Evolutionary conservation across 208 protist species (phyloP).

Genomic region (Porcisia hertigi): DNA sequence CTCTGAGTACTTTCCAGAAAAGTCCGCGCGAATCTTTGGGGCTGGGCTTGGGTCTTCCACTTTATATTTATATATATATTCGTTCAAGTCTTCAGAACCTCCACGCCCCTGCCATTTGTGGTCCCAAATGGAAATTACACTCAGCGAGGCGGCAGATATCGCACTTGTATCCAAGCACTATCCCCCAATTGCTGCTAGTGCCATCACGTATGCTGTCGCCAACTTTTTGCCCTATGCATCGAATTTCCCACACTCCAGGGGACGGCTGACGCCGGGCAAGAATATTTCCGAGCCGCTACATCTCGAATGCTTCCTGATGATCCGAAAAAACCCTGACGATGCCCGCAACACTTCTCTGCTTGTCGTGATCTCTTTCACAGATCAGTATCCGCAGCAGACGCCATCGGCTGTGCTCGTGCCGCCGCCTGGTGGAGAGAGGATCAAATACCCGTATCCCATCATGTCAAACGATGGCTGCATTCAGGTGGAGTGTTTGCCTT

Average conservation of each 20-base stretch:
- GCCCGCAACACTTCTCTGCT: conserved; percentile 22
- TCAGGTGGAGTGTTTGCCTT: conserved; percentile 48
- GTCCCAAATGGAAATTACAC: conserved; percentile 23
- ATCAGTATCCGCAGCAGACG: conserved; percentile 36
- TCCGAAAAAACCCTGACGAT: conserved; percentile 9
- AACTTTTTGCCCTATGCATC: conserved; percentile 55
- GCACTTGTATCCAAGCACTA: conserved; percentile 32
- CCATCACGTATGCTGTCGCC: conserved; percentile 43
- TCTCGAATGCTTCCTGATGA: conserved; percentile 31
- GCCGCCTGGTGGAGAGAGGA: conserved; percentile 23
- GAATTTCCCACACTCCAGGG: conserved; percentile 50
- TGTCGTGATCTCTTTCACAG: conserved; percentile 33
- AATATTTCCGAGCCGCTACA: conserved; percentile 26
- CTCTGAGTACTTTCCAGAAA: neutral
- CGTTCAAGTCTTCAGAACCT: neutral
- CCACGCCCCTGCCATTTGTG: neutral
- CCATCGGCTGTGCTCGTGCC: conserved; percentile 34
- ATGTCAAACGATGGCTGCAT: conserved; percentile 54
- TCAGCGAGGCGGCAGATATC: conserved; percentile 32
- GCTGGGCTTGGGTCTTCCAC: neutral
- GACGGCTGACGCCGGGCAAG: conserved; percentile 25
- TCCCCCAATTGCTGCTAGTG: conserved; percentile 26
- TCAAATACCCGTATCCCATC: conserved; percentile 54
- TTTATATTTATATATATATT: too few species aligned
- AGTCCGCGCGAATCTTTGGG: neutral